Evolutionary conservation across 2,329 filamentous ascomycete genomes (phyloP).

Genomic region (Penicillium griseofulvum): DNA sequence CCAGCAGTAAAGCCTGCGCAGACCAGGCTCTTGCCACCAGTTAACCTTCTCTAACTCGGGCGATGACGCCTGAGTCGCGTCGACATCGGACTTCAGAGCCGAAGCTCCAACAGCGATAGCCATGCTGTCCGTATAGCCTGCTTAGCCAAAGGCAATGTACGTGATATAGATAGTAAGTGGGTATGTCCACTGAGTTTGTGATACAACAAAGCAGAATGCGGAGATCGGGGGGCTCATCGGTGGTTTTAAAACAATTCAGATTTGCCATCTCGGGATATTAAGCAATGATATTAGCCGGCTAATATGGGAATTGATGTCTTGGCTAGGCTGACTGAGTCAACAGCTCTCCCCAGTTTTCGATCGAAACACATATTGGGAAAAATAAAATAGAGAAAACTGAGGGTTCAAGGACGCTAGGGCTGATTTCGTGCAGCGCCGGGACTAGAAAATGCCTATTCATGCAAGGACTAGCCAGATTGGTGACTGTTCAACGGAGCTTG

Average conservation of each 20-base stretch:
- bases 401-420: background rate
- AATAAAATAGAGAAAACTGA: background rate
- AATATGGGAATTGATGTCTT: slow-evolving; percentile 1
- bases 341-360: background rate
- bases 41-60: slow-evolving; percentile 55
- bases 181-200: background rate
- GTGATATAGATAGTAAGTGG: background rate
- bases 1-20: slow-evolving; percentile 56
- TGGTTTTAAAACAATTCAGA: slow-evolving; percentile 9
- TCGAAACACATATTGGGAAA: background rate
- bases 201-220: background rate
- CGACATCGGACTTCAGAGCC: slow-evolving; percentile 9
- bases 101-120: slow-evolving; percentile 13
- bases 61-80: slow-evolving; percentile 33
- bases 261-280: background rate
- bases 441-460: background rate
- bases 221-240: background rate
- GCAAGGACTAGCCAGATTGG: background rate
- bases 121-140: slow-evolving; percentile 4
- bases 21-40: slow-evolving; percentile 58
- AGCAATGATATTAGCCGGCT: slow-evolving; percentile 6
- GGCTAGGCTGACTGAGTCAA: background rate
- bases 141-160: background rate
- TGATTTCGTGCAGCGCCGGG: background rate
- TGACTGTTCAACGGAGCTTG: background rate